Conservation (phyloP, 208 protist species). For the Strigomonas culicis region DNA sequence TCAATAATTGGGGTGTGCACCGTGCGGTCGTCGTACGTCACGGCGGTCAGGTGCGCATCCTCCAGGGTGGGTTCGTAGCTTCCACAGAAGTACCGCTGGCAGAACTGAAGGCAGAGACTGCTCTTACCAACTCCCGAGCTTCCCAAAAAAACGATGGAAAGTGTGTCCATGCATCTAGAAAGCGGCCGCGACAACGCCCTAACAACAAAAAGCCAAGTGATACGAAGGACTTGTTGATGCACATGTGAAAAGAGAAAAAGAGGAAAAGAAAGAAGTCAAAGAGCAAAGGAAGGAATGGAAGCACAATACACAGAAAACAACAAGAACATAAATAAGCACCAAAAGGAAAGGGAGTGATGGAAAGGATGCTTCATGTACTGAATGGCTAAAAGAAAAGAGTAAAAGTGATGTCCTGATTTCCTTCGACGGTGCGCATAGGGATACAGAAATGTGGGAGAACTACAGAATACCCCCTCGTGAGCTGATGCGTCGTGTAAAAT, state of each 20-base stretch:
- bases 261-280: not conserved
- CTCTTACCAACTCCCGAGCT: slow-evolving; percentile 61
- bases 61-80: slow-evolving; percentile 84
- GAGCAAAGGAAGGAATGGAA: slow-evolving; percentile 4
- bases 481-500: slow-evolving; percentile 33
- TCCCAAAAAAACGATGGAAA: slow-evolving; percentile 24
- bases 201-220: not conserved
- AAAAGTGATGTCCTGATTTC: slow-evolving; percentile 13
- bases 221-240: not conserved
- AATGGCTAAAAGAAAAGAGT: not conserved
- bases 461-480: too few relatives aligned
- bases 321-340: not conserved
- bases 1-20: slow-evolving; percentile 91
- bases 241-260: not conserved
- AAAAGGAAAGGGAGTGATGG: not conserved
- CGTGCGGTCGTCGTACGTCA: slow-evolving; percentile 66
- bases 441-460: too few relatives aligned
- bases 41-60: slow-evolving; percentile 58
- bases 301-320: not conserved
- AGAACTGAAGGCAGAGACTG: slow-evolving; percentile 66
- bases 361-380: not conserved
- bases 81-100: slow-evolving; percentile 63
- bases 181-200: not conserved
- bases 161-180: not conserved
- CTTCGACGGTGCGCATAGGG: too few relatives aligned